Percentiles rank a stretch among this genome's conserved stretches.
Evolutionary conservation across 169 alveolate genomes (phyloP).

Genomic region (Plasmodium vivax): DNA sequence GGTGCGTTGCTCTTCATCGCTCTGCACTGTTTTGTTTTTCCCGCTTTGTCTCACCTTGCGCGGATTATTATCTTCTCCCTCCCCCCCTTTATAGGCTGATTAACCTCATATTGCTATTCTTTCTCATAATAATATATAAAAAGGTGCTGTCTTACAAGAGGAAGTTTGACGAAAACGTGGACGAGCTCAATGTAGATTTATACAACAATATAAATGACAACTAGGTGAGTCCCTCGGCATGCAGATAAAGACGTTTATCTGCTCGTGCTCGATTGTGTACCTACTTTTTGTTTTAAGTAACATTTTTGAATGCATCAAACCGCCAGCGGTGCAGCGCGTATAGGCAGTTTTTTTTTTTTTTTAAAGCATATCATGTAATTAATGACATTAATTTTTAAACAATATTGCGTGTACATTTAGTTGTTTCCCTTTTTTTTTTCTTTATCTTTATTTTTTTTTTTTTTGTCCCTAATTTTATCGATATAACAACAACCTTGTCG

Average conservation of each 20-base stretch:
- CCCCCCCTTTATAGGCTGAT: slow-evolving; percentile 18
- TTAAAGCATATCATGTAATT: background rate
- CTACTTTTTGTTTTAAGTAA: slow-evolving; percentile 1
- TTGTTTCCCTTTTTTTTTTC: background rate
- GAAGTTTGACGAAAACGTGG: slow-evolving; percentile 43
- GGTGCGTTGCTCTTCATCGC: background rate
- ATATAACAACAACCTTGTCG: slow-evolving; percentile 60
- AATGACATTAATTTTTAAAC: background rate
- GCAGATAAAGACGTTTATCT: background rate
- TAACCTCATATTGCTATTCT: slow-evolving; percentile 50
- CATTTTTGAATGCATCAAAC: background rate
- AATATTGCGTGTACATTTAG: background rate
- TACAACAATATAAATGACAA: slow-evolving; percentile 57
- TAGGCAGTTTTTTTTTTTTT: background rate
- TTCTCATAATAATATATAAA: slow-evolving; percentile 54
- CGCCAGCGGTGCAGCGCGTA: background rate
- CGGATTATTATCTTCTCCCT: background rate
- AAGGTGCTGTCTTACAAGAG: slow-evolving; percentile 61
- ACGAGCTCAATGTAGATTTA: slow-evolving; percentile 52
- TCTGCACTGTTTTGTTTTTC: background rate
- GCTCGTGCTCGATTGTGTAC: background rate
- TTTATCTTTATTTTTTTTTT: slow-evolving; percentile 7
- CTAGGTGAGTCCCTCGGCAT: background rate
- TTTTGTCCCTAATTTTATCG: slow-evolving; percentile 63
- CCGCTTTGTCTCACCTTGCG: background rate